Conservation (phyloP, 257 asterid species). For the Jacaranda mimosifolia region DNA sequence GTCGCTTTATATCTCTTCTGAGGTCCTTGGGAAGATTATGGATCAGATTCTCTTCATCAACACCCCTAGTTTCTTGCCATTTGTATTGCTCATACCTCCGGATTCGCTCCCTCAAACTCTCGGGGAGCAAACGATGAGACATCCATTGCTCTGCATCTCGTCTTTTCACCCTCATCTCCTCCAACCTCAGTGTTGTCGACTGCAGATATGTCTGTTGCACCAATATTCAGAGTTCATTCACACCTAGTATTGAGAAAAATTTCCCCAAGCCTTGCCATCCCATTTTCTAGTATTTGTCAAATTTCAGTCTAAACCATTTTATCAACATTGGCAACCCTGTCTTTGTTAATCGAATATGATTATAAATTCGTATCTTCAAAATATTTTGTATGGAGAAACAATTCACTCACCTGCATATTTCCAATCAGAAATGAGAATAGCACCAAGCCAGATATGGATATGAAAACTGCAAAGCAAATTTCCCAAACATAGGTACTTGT, state of each 20-base stretch:
- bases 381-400: not conserved
- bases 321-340: not conserved
- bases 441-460: constrained; percentile 87
- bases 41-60: constrained; percentile 82
- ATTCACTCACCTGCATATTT: constrained; percentile 78
- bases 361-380: not conserved
- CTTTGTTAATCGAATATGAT: not conserved
- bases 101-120: constrained; percentile 71
- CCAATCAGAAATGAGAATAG: constrained; percentile 85
- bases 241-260: not conserved
- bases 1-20: constrained; percentile 90
- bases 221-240: constrained; percentile 35
- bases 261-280: not conserved
- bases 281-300: not conserved
- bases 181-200: constrained; percentile 82
- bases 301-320: not conserved
- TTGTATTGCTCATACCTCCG: constrained; percentile 86
- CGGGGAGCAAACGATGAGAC: constrained; percentile 91
- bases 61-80: constrained; percentile 95
- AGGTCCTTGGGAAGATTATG: constrained; percentile 90
- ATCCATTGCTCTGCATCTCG: constrained; percentile 98
- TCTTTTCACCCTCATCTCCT: constrained; percentile 95
- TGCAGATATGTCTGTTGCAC: constrained; percentile 84
- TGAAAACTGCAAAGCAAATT: constrained; percentile 83
- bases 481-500: constrained; percentile 87